Percentiles rank a stretch among this genome's conserved stretches.
Conservation (phyloP, 2,329 filamentous ascomycete genomes). For the Neopestalotiopsis sp. region DNA sequence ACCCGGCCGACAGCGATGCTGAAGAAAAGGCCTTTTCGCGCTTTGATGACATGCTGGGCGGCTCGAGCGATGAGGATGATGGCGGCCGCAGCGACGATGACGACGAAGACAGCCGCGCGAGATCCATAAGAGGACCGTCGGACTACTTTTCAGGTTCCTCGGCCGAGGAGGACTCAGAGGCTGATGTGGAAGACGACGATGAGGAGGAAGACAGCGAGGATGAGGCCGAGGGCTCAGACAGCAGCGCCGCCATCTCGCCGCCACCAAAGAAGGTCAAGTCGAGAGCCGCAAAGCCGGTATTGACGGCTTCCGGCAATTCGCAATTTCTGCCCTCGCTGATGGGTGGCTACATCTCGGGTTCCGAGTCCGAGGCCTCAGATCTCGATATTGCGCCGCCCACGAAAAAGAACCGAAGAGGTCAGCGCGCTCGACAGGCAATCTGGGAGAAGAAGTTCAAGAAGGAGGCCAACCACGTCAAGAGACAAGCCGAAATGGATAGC, state of each 20-base stretch:
- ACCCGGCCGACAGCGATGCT: constrained; percentile 7
- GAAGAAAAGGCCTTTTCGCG: constrained; percentile 47
- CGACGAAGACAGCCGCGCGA: constrained; percentile 31
- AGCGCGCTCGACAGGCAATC: constrained; percentile 78
- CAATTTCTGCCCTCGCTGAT: constrained; percentile 78
- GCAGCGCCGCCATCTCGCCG: constrained; percentile 28
- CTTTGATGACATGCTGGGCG: constrained; percentile 52
- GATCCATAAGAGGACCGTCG: constrained; percentile 24
- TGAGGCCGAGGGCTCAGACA: constrained; percentile 34
- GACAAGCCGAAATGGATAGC: constrained; percentile 42
- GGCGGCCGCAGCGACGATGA: constrained; percentile 38
- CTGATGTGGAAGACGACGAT: constrained; percentile 13
- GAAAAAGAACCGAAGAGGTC: constrained; percentile 77
- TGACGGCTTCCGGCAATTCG: constrained; percentile 45
- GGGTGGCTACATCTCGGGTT: constrained; percentile 80
- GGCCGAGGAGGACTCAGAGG: constrained; percentile 25
- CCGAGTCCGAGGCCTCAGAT: constrained; percentile 69
- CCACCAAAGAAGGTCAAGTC: constrained; percentile 39
- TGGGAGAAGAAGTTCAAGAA: constrained; percentile 82
- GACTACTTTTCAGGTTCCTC: constrained; percentile 23
- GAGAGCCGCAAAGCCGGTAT: constrained; percentile 26
- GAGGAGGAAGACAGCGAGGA: constrained; percentile 29
- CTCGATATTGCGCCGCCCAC: constrained; percentile 63
- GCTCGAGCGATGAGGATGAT: constrained; percentile 46
- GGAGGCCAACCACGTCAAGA: constrained; percentile 69